Conservation (phyloP, 129 eudicot genomes). For the Escallonia rubra region DNA sequence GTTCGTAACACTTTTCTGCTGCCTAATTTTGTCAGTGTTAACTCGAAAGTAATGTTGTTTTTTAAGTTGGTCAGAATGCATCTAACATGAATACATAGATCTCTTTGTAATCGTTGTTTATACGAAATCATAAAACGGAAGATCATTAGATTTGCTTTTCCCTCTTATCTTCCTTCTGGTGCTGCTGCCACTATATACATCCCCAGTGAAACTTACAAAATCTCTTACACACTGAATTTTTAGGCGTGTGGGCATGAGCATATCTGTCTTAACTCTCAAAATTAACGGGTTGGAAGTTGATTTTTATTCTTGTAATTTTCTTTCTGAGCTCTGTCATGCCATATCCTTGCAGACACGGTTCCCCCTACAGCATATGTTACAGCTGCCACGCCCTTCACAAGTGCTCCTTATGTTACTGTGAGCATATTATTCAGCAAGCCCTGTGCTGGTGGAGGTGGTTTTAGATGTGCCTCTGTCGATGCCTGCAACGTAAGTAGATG, state of each 20-base stretch:
- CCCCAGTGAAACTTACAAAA: too few relatives aligned
- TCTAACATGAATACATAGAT: not conserved
- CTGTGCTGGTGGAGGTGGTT: conserved; percentile 65
- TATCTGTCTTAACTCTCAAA: too few relatives aligned
- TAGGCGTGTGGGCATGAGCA: too few relatives aligned
- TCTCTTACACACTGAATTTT: too few relatives aligned
- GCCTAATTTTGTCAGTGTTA: not conserved
- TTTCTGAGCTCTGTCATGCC: not conserved
- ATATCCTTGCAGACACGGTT: conserved; percentile 58
- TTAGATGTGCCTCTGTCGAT: conserved; percentile 59
- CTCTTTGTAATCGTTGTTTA: not conserved
- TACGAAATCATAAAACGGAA: not conserved
- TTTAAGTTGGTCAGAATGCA: not conserved
- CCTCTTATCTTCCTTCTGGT: too few relatives aligned
- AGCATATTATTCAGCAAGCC: conserved; percentile 70
- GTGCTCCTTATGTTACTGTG: conserved; percentile 48
- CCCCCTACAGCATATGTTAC: conserved; percentile 76
- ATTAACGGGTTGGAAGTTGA: too few relatives aligned
- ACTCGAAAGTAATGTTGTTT: not conserved
- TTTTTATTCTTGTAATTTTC: not conserved
- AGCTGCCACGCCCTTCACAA: conserved; percentile 57
- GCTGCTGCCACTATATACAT: too few relatives aligned
- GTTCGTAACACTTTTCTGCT: not conserved
- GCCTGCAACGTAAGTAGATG: conserved; percentile 91
- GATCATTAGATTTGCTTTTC: too few relatives aligned